phyloP scores from a whole-genome alignment of 2,329 filamentous ascomycete species.

The Penicillium glabrum region DNA sequence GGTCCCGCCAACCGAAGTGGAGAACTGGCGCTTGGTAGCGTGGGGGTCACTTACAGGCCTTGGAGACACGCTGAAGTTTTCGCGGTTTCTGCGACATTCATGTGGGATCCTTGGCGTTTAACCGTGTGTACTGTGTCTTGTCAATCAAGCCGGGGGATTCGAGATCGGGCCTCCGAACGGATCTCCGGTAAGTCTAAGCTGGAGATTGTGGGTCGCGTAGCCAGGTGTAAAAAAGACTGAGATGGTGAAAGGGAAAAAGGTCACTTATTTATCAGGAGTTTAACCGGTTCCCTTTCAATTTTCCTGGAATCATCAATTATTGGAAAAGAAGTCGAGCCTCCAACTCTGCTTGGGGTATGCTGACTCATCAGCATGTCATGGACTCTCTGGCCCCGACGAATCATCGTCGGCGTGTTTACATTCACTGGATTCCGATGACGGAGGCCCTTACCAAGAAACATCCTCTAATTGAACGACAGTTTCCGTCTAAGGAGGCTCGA shows the following conservation, averaged over 20 bases:
- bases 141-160: background rate
- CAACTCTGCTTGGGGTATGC: background rate
- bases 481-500: background rate
- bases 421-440: background rate
- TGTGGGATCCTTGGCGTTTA: constrained; percentile 1
- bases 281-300: background rate
- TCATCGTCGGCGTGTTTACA: background rate
- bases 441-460: background rate
- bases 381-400: background rate
- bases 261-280: background rate
- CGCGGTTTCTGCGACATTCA: constrained; percentile 29
- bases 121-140: background rate
- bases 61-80: constrained; percentile 28
- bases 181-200: background rate
- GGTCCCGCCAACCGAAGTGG: constrained; percentile 10
- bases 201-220: background rate
- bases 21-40: constrained; percentile 4
- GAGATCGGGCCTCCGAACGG: background rate
- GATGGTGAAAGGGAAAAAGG: constrained; percentile 9
- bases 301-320: background rate
- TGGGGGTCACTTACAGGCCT: constrained; percentile 22
- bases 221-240: background rate
- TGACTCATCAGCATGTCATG: constrained; percentile 6
- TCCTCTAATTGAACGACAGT: too few species aligned
- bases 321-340: background rate